Conservation (phyloP, 2,329 filamentous ascomycete species). For the Aspergillus costaricaensis region DNA sequence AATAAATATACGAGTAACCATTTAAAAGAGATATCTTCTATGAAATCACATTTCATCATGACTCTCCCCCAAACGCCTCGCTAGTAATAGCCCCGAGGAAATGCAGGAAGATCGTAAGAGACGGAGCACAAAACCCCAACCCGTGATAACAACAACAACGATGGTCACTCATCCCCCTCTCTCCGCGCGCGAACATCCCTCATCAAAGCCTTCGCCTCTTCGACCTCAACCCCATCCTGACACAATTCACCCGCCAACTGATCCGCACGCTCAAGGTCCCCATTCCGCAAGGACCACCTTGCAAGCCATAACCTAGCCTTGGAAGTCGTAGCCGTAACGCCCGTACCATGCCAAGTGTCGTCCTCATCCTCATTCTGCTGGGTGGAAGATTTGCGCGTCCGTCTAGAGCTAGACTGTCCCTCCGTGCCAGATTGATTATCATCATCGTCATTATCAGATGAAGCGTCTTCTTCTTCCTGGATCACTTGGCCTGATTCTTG, state of each 20-base stretch:
- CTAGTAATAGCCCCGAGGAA: conserved; percentile 3
- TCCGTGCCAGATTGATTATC: conserved; percentile 39
- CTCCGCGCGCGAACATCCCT: conserved; percentile 79
- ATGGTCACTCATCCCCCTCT: conserved; percentile 47
- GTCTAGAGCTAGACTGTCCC: conserved; percentile 49
- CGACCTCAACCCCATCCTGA: conserved; percentile 93
- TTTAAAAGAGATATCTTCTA: neutral
- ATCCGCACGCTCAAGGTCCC: conserved; percentile 75
- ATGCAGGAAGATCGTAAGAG: neutral
- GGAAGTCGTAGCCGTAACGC: conserved; percentile 87
- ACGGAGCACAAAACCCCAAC: neutral
- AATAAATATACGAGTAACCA: too few species aligned
- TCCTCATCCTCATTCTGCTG: conserved; percentile 44
- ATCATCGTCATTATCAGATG: conserved; percentile 36
- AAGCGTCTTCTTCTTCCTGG: conserved; percentile 35
- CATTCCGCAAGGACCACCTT: conserved; percentile 71
- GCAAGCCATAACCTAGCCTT: conserved; percentile 95
- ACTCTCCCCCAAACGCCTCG: conserved; percentile 13
- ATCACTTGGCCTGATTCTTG: conserved; percentile 75
- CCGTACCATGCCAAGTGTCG: conserved; percentile 61
- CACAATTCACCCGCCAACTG: conserved; percentile 86
- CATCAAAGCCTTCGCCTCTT: conserved; percentile 92
- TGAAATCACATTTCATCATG: neutral
- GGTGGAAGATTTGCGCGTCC: conserved; percentile 31
- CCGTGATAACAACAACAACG: neutral